phyloP scores from a whole-genome alignment of 169 alveolate genomes.

The Ichthyophthirius multifiliis region DNA sequence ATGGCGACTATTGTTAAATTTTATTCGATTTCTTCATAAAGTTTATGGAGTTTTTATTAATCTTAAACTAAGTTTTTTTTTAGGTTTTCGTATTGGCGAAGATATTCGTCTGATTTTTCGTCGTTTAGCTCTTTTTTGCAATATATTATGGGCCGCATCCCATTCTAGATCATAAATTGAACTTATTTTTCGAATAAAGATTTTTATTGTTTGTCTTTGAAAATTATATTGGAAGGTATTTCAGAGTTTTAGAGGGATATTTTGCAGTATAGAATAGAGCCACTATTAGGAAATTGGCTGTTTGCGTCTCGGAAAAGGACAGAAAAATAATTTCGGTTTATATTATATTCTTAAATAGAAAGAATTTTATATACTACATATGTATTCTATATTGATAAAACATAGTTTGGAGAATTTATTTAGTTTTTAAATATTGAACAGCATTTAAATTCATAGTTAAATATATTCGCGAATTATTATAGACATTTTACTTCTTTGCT shows the following conservation, averaged over 20 bases:
- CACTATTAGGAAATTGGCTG: background rate
- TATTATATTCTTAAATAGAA: background rate
- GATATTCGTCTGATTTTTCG: constrained; percentile 17
- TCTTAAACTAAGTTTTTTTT: constrained; percentile 1
- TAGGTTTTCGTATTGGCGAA: background rate
- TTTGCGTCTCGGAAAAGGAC: background rate
- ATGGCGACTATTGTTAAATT: constrained; percentile 14
- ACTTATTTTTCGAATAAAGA: background rate
- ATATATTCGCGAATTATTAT: background rate
- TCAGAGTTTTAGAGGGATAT: background rate
- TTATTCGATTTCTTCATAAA: constrained; percentile 23
- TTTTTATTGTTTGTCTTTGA: background rate
- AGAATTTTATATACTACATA: background rate
- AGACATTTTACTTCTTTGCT: background rate
- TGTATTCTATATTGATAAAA: background rate
- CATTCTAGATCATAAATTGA: background rate
- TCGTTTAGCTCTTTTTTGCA: constrained; percentile 25
- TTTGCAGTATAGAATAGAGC: background rate
- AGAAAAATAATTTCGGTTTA: background rate
- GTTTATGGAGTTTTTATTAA: background rate
- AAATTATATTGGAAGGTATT: background rate
- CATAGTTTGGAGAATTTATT: background rate
- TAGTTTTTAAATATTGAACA: background rate
- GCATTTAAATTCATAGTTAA: background rate
- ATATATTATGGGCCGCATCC: constrained; percentile 32